Evolutionary conservation across 2,329 filamentous ascomycete species (phyloP).

Genomic region (Paecilomyces variotii): DNA sequence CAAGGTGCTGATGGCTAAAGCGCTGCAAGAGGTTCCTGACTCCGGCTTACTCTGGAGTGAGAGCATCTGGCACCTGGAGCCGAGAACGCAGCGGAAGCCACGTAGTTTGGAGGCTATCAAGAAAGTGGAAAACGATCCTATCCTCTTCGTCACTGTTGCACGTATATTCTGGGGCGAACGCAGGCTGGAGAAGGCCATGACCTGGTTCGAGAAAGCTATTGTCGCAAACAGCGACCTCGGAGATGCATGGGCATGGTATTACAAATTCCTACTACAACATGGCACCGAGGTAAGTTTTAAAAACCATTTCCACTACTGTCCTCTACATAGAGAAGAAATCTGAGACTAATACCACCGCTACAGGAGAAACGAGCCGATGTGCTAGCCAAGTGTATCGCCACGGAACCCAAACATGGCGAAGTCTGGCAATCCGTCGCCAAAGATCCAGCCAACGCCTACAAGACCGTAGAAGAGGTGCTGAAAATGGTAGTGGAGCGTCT

Average conservation of each 20-base stretch:
- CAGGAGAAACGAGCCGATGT: slow-evolving; percentile 82
- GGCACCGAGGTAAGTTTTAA: slow-evolving; percentile 59
- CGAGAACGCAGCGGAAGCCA: slow-evolving; percentile 85
- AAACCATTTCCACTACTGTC: not conserved
- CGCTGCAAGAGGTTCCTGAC: slow-evolving; percentile 81
- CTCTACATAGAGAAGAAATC: slow-evolving; percentile 4
- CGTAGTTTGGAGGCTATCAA: slow-evolving; percentile 91
- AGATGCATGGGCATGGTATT: slow-evolving; percentile 98
- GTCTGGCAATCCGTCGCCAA: slow-evolving; percentile 82
- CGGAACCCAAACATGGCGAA: slow-evolving; percentile 88
- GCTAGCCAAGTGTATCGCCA: slow-evolving; percentile 67
- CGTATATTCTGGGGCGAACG: slow-evolving; percentile 95
- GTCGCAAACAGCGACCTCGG: slow-evolving; percentile 78
- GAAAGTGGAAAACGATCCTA: slow-evolving; percentile 86
- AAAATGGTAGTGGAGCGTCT: slow-evolving; percentile 59
- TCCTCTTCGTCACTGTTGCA: slow-evolving; percentile 83
- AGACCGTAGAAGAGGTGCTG: slow-evolving; percentile 70
- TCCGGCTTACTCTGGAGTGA: slow-evolving; percentile 87
- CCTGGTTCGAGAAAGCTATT: slow-evolving; percentile 95
- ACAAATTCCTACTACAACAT: slow-evolving; percentile 84
- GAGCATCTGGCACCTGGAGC: slow-evolving; percentile 89
- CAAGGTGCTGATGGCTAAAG: slow-evolving; percentile 85
- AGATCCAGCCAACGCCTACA: slow-evolving; percentile 70
- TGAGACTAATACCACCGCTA: slow-evolving; percentile 4
- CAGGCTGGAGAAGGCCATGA: slow-evolving; percentile 84